A percentile compares a stretch with the other conserved stretches of the same genome.
These are phyloP conservation scores for Bipolaris victoriae DNA, from an alignment of 2,329 filamentous ascomycete species.

Conservation along the genomic window DNA sequence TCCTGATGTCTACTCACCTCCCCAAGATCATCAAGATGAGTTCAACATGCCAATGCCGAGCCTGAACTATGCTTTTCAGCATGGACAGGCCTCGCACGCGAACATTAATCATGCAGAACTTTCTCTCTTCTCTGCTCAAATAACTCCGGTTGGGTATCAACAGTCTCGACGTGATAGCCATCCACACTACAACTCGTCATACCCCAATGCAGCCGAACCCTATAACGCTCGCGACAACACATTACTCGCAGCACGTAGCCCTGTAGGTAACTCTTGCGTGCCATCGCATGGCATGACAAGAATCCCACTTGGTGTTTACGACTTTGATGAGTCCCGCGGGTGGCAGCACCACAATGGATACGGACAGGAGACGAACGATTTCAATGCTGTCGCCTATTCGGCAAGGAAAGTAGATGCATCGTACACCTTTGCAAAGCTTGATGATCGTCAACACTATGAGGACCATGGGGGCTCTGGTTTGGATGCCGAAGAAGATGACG, in stretches of 20 bases:
- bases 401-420: background rate
- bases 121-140: background rate
- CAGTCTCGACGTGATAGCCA: background rate
- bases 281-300: background rate
- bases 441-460: background rate
- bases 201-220: background rate
- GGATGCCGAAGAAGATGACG: accelerated
- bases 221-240: background rate
- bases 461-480: no score
- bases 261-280: background rate
- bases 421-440: background rate
- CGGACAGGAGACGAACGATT: background rate
- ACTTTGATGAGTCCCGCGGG: background rate
- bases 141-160: no score
- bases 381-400: background rate
- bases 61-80: background rate
- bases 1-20: background rate
- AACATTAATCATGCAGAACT: no score
- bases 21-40: background rate
- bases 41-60: no score
- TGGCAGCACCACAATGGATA: background rate
- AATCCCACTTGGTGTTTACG: background rate
- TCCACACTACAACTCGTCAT: background rate
- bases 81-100: background rate
- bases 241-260: background rate